These are phyloP conservation scores for Tardiomyces digboiensis DNA, from an alignment of 1,139 yeast genomes.

Conservation along the genomic window DNA sequence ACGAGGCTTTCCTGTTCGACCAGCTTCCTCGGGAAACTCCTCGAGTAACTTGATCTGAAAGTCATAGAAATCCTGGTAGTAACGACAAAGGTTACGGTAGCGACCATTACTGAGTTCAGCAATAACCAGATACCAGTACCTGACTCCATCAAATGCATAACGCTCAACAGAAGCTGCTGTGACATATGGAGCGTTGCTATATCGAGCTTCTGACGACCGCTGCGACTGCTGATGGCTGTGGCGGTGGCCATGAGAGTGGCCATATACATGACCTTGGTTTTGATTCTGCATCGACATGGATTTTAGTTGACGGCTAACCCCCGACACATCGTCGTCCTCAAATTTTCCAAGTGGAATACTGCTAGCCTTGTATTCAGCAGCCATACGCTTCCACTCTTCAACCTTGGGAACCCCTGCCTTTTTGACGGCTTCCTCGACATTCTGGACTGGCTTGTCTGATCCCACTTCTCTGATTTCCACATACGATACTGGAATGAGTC, in stretches of 20 bases:
- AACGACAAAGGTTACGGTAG: conserved; percentile 67
- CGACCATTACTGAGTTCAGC: conserved; percentile 65
- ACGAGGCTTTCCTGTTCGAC: conserved; percentile 68
- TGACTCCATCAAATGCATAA: conserved; percentile 73
- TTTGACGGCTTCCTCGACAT: conserved; percentile 45
- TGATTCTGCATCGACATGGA: conserved; percentile 3
- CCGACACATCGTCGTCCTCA: conserved; percentile 20
- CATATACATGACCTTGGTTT: conserved; percentile 19
- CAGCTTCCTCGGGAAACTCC: conserved; percentile 88
- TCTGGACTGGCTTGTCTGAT: conserved; percentile 40
- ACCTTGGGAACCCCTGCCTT: conserved; percentile 76
- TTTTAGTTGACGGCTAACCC: not conserved
- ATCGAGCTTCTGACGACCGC: conserved; percentile 1
- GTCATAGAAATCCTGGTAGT: conserved; percentile 94
- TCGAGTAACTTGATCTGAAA: conserved; percentile 80
- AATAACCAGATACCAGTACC: conserved; percentile 79
- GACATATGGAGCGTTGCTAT: conserved; percentile 14
- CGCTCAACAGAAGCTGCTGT: conserved; percentile 70
- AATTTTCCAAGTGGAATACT: conserved; percentile 64
- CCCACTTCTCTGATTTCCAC: conserved; percentile 78
- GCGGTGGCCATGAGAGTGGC: conserved; percentile 18
- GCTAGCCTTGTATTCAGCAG: conserved; percentile 89
- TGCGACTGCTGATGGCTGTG: too few species aligned
- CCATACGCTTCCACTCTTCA: conserved; percentile 89
- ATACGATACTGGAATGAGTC: conserved; percentile 85